These are phyloP conservation scores for Leccinum truebloodii DNA, from an alignment of 768 basidiomycete genomes.

Conservation along the genomic window DNA sequence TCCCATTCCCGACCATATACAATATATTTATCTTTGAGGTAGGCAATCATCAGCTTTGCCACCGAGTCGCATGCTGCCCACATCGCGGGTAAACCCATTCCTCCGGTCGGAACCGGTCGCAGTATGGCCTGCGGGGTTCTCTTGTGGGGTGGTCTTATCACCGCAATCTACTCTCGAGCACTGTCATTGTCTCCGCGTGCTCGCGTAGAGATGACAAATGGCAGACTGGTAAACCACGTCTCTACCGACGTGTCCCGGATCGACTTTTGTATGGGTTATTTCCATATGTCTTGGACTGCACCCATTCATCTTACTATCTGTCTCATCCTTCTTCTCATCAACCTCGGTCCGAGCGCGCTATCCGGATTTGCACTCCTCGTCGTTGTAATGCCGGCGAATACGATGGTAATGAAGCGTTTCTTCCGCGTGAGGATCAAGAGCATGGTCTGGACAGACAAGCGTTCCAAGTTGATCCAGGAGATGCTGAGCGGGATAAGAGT, in stretches of 20 bases:
- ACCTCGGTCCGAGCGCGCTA: conserved; percentile 63
- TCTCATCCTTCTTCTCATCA: conserved; percentile 68
- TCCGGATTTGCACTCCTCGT: conserved; percentile 65
- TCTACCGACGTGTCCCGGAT: conserved; percentile 90
- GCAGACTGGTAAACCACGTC: conserved; percentile 35
- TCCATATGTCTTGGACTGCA: conserved; percentile 51
- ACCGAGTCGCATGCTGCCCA: conserved; percentile 58
- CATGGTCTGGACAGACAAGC: too few relatives aligned
- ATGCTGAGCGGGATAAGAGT: conserved; percentile 44
- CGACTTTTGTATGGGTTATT: conserved; percentile 82
- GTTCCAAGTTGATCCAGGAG: too few relatives aligned
- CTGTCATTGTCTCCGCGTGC: conserved; percentile 77
- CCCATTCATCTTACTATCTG: conserved; percentile 74
- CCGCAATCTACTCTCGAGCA: conserved; percentile 79
- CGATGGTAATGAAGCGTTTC: conserved; percentile 67
- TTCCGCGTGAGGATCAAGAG: conserved; percentile 43
- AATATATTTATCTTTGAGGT: neutral
- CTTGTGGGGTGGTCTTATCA: conserved; percentile 81
- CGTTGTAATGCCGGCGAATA: conserved; percentile 72
- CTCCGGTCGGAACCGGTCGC: conserved; percentile 50
- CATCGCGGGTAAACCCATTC: conserved; percentile 36
- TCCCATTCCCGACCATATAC: neutral
- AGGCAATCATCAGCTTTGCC: conserved; percentile 75
- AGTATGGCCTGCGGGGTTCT: conserved; percentile 65
- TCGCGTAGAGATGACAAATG: conserved; percentile 79